Base-by-base conservation (phyloP, 2,329 filamentous ascomycete species). In the Neofusicoccum ribis region DNA sequence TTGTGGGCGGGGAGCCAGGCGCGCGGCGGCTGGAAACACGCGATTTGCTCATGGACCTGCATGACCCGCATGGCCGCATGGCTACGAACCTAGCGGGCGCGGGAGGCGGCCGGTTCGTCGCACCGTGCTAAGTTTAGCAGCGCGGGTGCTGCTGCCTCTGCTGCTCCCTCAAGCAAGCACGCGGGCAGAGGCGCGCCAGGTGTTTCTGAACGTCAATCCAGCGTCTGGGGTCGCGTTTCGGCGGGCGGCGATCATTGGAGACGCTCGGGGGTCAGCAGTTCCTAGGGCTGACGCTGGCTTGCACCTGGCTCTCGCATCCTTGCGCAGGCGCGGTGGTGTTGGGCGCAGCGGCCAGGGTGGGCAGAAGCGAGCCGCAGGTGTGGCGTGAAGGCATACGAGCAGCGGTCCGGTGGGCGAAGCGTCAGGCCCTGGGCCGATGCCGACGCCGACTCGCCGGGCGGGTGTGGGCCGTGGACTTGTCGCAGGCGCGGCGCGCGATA, bases 1-100 rank as follows among this genome's bases (percentile, higher is more conserved):
- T 64, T 31, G 17, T 50, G 47, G 56, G 66, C 66, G 66, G 67
- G 67, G 67, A 69, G 67, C 67, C 67, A 68, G 63, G 43, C 23
- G n/a, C 54, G 17, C 23, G 36, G 62, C 36, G 27, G 27, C 23
- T 14, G 15, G 43, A 15, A 11, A 34, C 49, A 56, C 27, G 39
- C 20, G 6, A 27, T 49, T 49, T 11, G 44, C 44, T 27, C 44
- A 50, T 65, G 66, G 59, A 51, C 63, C 49, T 84, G 81, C 66
- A 84, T 84, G 81, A 78, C 78, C 11, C 27, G 27, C 27, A 31
- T 31, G 27, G 27, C 27, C 27, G 6, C 27, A 31, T 7, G 5
- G 27, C 27, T 31, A 31, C 5, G 27, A 72, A 83, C 2, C 73
- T 83, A 9, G 80, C 81, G 2, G 80, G 78, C 8, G 82, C 81